Conservation (phyloP, 176 grass and related monocot genomes). For the Ananas comosus region DNA sequence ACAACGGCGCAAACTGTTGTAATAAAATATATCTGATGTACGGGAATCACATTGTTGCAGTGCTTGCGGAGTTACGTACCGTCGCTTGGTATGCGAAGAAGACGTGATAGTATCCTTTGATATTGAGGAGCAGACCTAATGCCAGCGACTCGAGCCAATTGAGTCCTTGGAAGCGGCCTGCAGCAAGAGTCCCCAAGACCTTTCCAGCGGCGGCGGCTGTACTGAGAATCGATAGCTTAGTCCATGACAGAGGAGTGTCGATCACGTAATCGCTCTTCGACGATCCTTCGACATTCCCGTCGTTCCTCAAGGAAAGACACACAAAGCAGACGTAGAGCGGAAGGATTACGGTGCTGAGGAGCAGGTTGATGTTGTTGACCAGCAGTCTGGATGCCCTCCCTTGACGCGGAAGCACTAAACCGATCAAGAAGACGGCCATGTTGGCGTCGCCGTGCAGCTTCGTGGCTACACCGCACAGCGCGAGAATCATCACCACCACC, state of each 20-base stretch:
- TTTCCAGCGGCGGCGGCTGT: constrained; percentile 42
- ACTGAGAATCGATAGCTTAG: constrained; percentile 39
- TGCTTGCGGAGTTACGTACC: constrained; percentile 13
- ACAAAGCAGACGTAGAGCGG: neutral
- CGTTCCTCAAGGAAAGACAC: neutral
- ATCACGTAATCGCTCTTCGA: neutral
- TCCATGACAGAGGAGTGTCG: neutral
- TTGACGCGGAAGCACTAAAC: constrained; percentile 53
- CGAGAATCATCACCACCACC: constrained; percentile 18
- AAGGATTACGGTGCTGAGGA: neutral
- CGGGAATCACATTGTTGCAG: neutral
- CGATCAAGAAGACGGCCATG: constrained; percentile 56
- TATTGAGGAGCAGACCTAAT: constrained; percentile 61
- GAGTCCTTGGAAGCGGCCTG: constrained; percentile 29
- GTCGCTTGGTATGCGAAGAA: constrained; percentile 48
- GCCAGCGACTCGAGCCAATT: constrained; percentile 45
- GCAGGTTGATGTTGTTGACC: constrained; percentile 58
- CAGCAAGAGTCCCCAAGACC: constrained; percentile 28
- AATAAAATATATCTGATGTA: too few species aligned
- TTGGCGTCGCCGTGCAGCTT: constrained; percentile 46
- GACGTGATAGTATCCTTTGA: constrained; percentile 75
- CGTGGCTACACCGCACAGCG: constrained; percentile 32
- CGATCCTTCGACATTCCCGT: neutral
- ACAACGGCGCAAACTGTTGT: too few species aligned
- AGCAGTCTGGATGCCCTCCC: constrained; percentile 47